Base-by-base conservation (phyloP, 495 filamentous ascomycete genomes). In the Daldinia childiae region DNA sequence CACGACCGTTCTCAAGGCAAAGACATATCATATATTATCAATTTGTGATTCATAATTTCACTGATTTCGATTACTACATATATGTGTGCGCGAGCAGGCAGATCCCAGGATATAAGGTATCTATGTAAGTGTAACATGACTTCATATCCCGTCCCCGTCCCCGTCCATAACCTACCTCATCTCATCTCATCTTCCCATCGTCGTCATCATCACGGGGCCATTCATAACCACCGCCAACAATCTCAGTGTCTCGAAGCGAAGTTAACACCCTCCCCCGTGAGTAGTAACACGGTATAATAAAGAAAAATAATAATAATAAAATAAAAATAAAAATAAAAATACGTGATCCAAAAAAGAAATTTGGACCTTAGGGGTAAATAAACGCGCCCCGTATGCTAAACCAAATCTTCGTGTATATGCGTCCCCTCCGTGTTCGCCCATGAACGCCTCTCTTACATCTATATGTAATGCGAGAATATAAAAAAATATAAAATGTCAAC, bases 1-100 rank as follows among this genome's bases (percentile, higher is more conserved):
- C 39, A 17, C 39, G 12, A 12, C 9, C 19, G 9, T 19, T 21
- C 11, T 8, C n/a, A 48, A 48, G 43, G 43, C 19, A 48, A 48
- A 45, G 43, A 48, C 8, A 48, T 21, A 48, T 21, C 8, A 24
- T 9, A 21, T 48, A 48, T 6, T 41, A 21, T 48, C 8, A 19
- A 48, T 48, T 19, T 48, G 2, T 39, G 15, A 51, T 30, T 21
- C n/a, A n/a, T 48, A 17, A 4, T 21, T 54, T 30, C 24, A 30
- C 27, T 48, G 19, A 2, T 54, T 54, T 54, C 26, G 1, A 54
- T 54, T 54, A 54, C 50, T 54, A 54, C 50, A 17, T 54, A 30
- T 54, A 61, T 61, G 56, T 60, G 61, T 66, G 64, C 69, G 59
- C 51, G 66, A 64, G 66, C 66, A 59, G 45, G 66, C 24, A 61